Evolutionary conservation across 2,329 filamentous ascomycete species (phyloP), one percentile per base, ranked within the genome.

Genomic region (Lasiodiplodia hormozganensis): DNA sequence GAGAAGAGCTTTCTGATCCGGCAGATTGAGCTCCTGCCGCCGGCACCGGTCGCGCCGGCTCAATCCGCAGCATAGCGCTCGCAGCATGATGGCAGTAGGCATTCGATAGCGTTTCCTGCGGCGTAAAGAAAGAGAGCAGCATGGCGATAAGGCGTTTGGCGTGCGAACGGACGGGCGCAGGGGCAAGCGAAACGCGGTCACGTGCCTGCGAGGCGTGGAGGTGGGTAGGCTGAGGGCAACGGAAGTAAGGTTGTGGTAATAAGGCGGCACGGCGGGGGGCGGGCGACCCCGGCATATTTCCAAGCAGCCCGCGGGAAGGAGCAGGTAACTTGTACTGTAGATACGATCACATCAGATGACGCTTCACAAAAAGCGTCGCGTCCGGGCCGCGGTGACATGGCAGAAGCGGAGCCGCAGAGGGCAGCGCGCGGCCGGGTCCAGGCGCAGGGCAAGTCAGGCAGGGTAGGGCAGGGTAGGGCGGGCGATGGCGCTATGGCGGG

Each of bases 1-100:
- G 96, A 99, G 85, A 93, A 97, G 77, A 95, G 96, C 74, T 99
- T 98, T 78, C 84, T 99, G 75, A 94, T 99, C 76, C 95, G 96
- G 81, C 94, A 97, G 80, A 98, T 99, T 76, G 86, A 88, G 72
- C 74, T 79, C 62, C 73, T 81, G 40, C 79, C 79, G 10, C 80
- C 70, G 31, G 74, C 74, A 23, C 78, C 78, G 0, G 66, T 75
- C 21, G 64, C 75, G 21, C 71, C 52, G 34, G 56, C 54, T 34
- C 57, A 67, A 34, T 28, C 51, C 43, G 21, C 60, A n/a, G 21
- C 65, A n/a, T 65, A 36, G 54, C 34, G 31, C n/a, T 31, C 10
- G 21, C 58, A 5, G 23, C 36, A 23, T n/a, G 38, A n/a, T 6
- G 47, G 12, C 43, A 47, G 18, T 14, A 47, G 21, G 58, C 23